Conservation (phyloP, 2,329 filamentous ascomycete genomes). For the Cladosporium sp. region DNA sequence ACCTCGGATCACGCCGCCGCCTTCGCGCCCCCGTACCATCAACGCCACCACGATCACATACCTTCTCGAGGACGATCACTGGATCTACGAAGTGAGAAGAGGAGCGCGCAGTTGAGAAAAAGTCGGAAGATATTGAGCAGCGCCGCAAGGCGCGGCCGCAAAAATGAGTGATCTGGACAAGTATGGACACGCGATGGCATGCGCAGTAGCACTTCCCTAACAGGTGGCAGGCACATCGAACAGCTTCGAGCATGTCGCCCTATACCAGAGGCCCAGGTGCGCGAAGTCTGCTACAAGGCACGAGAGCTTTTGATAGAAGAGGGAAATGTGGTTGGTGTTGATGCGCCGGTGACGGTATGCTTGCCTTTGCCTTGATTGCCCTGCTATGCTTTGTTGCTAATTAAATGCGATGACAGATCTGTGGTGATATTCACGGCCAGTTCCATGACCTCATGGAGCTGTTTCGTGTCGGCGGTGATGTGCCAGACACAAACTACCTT, state of each 20-base stretch:
- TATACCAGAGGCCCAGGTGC: slow-evolving; percentile 91
- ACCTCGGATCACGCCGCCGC: too few relatives aligned
- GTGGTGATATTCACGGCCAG: slow-evolving; percentile 93
- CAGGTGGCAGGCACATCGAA: slow-evolving; percentile 71
- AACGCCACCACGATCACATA: too few relatives aligned
- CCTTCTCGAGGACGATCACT: too few relatives aligned
- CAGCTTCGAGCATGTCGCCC: slow-evolving; percentile 93
- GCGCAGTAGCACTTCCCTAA: slow-evolving; percentile 12
- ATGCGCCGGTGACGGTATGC: slow-evolving; percentile 83
- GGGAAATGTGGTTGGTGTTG: slow-evolving; percentile 92
- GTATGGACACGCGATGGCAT: slow-evolving; percentile 46
- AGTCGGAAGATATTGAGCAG: slow-evolving; percentile 1
- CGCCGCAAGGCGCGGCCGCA: slow-evolving; percentile 7
- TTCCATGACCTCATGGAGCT: slow-evolving; percentile 97
- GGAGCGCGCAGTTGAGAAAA: not conserved
- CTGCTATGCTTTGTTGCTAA: not conserved
- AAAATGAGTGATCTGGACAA: slow-evolving; percentile 89
- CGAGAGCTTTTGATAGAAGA: slow-evolving; percentile 95
- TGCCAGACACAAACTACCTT: slow-evolving; percentile 92
- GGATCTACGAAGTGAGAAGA: not conserved
- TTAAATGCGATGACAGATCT: slow-evolving; percentile 57
- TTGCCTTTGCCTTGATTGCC: not conserved
- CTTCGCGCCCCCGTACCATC: too few relatives aligned
- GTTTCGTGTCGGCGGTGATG: slow-evolving; percentile 87
- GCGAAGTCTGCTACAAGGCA: slow-evolving; percentile 95